Percentiles rank a stretch among this genome's conserved stretches.
Evolutionary conservation across 2,329 filamentous ascomycete genomes (phyloP).

Genomic region (Blastomyces emzantsi): DNA sequence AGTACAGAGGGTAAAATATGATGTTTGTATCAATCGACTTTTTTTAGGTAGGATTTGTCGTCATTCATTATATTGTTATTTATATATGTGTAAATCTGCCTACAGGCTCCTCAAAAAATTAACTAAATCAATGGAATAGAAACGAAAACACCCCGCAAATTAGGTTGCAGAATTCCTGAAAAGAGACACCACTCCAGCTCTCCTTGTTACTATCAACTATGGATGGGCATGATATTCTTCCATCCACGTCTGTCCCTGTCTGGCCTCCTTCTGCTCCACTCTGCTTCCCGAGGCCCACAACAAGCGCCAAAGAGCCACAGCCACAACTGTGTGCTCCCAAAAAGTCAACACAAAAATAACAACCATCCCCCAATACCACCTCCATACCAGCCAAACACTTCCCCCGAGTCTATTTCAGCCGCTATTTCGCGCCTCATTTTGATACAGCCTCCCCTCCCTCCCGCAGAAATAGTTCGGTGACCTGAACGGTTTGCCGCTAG

Average conservation of each 20-base stretch:
- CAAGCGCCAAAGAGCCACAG: neutral
- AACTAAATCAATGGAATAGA: neutral
- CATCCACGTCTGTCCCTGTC: neutral
- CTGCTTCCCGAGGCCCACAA: neutral
- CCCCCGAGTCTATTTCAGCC: neutral
- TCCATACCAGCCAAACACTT: neutral
- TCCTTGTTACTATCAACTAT: neutral
- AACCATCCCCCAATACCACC: neutral
- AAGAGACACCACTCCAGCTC: no score
- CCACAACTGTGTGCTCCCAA: neutral
- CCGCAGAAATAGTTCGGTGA: neutral
- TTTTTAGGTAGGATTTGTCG: no score
- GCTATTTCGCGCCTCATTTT: neutral
- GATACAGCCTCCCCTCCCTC: neutral
- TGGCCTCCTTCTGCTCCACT: neutral
- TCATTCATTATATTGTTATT: no score
- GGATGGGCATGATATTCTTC: neutral
- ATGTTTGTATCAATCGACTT: no score
- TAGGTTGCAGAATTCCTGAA: neutral
- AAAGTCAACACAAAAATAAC: neutral
- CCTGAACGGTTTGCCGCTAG: neutral
- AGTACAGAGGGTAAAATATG: neutral
- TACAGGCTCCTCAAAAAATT: neutral
- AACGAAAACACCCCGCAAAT: neutral
- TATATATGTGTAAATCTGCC: neutral